Percentiles rank a stretch among this genome's conserved stretches.
These are phyloP conservation scores for Pythium diclinum DNA, from an alignment of 352 stramenopile genomes.

Conservation along the genomic window DNA sequence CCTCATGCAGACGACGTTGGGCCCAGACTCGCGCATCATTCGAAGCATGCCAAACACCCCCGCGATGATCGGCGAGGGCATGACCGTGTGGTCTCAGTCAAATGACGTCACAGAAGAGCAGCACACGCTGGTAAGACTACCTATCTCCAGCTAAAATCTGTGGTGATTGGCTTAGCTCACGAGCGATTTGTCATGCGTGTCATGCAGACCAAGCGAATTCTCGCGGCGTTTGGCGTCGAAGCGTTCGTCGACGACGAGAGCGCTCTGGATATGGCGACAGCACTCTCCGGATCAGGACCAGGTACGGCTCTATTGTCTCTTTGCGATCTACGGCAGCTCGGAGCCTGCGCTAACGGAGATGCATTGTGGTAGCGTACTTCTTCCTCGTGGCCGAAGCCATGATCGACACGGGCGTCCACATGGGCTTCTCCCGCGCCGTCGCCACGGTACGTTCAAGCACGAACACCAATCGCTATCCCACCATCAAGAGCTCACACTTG, in stretches of 20 bases:
- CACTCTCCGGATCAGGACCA: conserved; percentile 91
- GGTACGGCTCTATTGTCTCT: conserved; percentile 26
- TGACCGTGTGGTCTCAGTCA: conserved; percentile 92
- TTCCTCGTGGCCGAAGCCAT: conserved; percentile 95
- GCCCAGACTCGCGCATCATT: conserved; percentile 78
- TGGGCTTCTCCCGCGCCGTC: conserved; percentile 93
- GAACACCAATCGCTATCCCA: neutral
- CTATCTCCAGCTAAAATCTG: neutral
- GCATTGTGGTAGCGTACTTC: conserved; percentile 96
- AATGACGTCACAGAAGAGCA: conserved; percentile 72
- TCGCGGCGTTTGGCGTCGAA: conserved; percentile 90
- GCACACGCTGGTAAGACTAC: conserved; percentile 44
- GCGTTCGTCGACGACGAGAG: conserved; percentile 94
- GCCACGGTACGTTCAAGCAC: conserved; percentile 54
- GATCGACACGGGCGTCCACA: conserved; percentile 94
- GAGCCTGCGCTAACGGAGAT: too few relatives aligned
- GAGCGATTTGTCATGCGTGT: neutral
- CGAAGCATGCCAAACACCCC: conserved; percentile 96
- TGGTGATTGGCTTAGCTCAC: neutral
- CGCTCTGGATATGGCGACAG: conserved; percentile 94
- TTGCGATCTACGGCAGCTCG: too few relatives aligned
- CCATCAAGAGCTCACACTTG: neutral
- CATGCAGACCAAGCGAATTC: conserved; percentile 73
- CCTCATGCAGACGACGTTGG: conserved; percentile 54
- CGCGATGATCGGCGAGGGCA: conserved; percentile 92